These are phyloP conservation scores for Macrolepiota dolichaula DNA, from an alignment of 768 basidiomycete species.

Conservation along the genomic window DNA sequence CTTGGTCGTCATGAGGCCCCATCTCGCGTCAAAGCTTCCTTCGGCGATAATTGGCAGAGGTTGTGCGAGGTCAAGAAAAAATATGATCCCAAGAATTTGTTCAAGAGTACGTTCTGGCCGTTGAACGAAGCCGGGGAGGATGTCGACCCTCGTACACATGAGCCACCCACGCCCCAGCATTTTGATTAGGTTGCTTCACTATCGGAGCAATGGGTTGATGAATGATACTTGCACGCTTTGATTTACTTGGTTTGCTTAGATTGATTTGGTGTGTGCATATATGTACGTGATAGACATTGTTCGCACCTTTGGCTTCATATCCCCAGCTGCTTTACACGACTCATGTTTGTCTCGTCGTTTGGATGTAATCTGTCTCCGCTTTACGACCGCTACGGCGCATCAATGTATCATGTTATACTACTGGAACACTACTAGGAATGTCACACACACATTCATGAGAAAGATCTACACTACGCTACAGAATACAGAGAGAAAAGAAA, in stretches of 20 bases:
- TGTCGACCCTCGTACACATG: conserved; percentile 58
- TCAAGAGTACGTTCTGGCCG: conserved; percentile 82
- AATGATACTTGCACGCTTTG: not conserved
- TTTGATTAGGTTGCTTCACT: conserved; percentile 11
- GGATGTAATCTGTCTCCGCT: not conserved
- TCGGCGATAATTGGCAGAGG: conserved; percentile 72
- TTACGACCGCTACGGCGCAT: not conserved
- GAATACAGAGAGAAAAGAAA: not conserved
- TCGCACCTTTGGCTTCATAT: not conserved
- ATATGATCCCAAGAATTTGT: conserved; percentile 77
- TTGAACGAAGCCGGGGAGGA: conserved; percentile 51
- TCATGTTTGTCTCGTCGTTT: not conserved
- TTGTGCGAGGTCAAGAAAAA: conserved; percentile 66
- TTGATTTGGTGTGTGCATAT: not conserved
- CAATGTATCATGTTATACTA: no score
- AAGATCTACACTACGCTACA: not conserved
- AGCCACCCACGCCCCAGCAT: conserved; percentile 50
- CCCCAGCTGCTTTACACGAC: not conserved
- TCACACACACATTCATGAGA: not conserved
- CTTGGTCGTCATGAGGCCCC: conserved; percentile 68
- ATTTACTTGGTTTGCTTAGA: not conserved
- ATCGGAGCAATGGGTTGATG: not conserved
- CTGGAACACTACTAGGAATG: no score
- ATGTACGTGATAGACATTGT: not conserved
- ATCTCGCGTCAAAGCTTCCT: conserved; percentile 60